These are phyloP conservation scores for Arthrobotrys sinensis DNA, from an alignment of 2,329 filamentous ascomycete species.

Conservation along the genomic window DNA sequence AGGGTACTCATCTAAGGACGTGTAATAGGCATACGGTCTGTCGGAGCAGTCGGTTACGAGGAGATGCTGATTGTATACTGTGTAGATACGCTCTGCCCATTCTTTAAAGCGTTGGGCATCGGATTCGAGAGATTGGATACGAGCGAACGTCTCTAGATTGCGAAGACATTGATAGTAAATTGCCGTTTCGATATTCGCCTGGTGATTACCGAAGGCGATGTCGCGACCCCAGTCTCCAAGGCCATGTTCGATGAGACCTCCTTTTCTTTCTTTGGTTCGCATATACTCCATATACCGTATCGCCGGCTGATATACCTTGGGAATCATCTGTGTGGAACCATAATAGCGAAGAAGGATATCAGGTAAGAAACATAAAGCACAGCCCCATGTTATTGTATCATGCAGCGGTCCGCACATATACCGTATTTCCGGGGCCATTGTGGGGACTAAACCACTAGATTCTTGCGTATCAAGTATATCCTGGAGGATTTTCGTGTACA, in stretches of 20 bases:
- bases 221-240: slow-evolving; percentile 69
- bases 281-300: slow-evolving; percentile 69
- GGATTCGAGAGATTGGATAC: slow-evolving; percentile 63
- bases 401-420: slow-evolving; percentile 71
- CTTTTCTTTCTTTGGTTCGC: slow-evolving; percentile 67
- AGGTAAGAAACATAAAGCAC: slow-evolving; percentile 67
- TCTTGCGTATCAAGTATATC: slow-evolving; percentile 71
- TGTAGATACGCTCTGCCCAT: slow-evolving; percentile 65
- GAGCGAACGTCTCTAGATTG: slow-evolving; percentile 67
- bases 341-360: slow-evolving; percentile 68
- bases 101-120: slow-evolving; percentile 64
- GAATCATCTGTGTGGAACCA: slow-evolving; percentile 67
- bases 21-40: slow-evolving; percentile 68
- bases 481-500: slow-evolving; percentile 70
- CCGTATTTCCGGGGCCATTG: slow-evolving; percentile 70
- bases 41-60: slow-evolving; percentile 65
- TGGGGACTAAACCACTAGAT: slow-evolving; percentile 69
- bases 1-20: slow-evolving; percentile 65
- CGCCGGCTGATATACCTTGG: slow-evolving; percentile 67
- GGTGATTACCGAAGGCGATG: slow-evolving; percentile 69
- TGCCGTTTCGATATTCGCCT: slow-evolving; percentile 70
- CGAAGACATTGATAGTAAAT: slow-evolving; percentile 69
- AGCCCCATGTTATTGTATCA: slow-evolving; percentile 70
- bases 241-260: slow-evolving; percentile 69
- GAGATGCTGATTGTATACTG: slow-evolving; percentile 66